Evolutionary conservation across 2,329 filamentous ascomycete species (phyloP), one percentile per base, ranked within the genome.

Genomic region (Elsinoe fawcettii): DNA sequence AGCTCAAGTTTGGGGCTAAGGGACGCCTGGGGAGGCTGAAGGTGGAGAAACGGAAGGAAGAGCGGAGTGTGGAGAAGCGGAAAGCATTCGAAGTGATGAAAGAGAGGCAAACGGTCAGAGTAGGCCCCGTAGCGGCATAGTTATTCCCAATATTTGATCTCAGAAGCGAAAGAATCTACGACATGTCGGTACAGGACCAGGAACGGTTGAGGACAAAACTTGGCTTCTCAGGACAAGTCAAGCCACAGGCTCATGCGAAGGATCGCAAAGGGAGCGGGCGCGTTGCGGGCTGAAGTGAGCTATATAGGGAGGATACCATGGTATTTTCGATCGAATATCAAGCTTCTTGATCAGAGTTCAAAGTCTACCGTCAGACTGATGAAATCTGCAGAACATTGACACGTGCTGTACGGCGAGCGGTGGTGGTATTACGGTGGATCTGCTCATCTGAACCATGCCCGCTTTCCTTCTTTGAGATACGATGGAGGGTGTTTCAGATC

Each of bases 1-100:
- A 95, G 71, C 68, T 96, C 60, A 92, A 86, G 69, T 87, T 93
- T 67, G 92, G 92, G 0, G 89, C 88, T 1, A 77, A 81, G 76
- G 70, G 87, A 72, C 61, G 82, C 73, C 73, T 90, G 80, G 46
- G 61, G 37, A 62, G 58, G 41, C 56, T 62, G 20, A 58, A 36
- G n/a, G 47, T 56, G 12, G 34, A 47, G 37, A 49, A 39, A 32
- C 49, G 59, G 46, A 60, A 58, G 51, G 39, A 47, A n/a, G 59
- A 59, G 32, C 41, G 47, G 39, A 32, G 37, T n/a, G 53, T 36
- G 49, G 53, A 60, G 56, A 83, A 79, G 67, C 77, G 20, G 54
- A 72, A 68, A 36, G 61, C 69, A 43, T 70, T 69, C 56, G 67
- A 71, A 58, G 67, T 70, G 37, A 69, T 72, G 55, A 66, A 70